These are phyloP conservation scores for Musa troglodytarum DNA, from an alignment of 176 grass and related monocot species.

Conservation along the genomic window DNA sequence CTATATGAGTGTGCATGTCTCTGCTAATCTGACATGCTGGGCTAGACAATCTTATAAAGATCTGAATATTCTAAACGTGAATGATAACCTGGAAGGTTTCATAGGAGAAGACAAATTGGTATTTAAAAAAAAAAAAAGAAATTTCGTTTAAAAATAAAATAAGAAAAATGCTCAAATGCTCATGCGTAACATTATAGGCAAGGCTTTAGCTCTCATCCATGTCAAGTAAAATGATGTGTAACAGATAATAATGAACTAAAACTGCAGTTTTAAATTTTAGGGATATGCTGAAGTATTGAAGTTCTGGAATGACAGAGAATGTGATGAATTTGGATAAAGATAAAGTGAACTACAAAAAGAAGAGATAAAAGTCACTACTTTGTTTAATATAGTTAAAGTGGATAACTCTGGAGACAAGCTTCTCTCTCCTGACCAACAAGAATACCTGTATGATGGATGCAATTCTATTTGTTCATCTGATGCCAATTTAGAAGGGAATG, in stretches of 20 bases:
- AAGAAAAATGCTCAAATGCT: neutral
- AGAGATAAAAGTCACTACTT: too few relatives aligned
- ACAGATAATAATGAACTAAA: neutral
- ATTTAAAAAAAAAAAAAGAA: neutral
- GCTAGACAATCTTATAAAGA: neutral
- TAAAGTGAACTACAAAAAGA: too few relatives aligned
- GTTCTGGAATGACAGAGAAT: neutral
- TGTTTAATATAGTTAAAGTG: too few relatives aligned
- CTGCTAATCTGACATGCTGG: neutral
- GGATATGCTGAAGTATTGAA: neutral
- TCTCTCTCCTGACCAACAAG: neutral
- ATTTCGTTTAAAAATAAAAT: too few relatives aligned
- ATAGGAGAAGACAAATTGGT: neutral
- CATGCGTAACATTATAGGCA: neutral
- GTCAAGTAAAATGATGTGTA: neutral
- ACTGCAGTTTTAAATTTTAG: neutral
- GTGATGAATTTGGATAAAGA: too few relatives aligned
- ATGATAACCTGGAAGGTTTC: neutral
- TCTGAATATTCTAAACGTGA: neutral
- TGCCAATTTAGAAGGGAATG: neutral
- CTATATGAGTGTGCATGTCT: neutral
- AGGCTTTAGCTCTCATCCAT: neutral
- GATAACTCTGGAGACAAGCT: too few relatives aligned
- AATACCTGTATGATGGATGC: neutral
- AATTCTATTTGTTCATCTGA: neutral